phyloP scores from a whole-genome alignment of 495 filamentous ascomycete species.

The Neurospora discreta region DNA sequence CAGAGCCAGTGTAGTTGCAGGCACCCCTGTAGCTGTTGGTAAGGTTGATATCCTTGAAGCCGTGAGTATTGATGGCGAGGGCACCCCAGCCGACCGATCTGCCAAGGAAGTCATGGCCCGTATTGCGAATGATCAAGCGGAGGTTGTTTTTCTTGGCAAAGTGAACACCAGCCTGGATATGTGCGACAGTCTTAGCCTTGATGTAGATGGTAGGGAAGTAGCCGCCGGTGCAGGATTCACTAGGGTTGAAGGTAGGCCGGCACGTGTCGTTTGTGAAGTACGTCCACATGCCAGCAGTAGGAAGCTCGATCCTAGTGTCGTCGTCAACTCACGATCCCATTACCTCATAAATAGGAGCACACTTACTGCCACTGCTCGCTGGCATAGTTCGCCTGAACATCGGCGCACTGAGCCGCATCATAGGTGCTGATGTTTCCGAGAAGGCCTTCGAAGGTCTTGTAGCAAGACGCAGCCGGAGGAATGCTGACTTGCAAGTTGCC shows the following conservation, averaged over 20 bases:
- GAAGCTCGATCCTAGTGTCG: slow-evolving; percentile 22
- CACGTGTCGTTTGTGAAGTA: slow-evolving; percentile 39
- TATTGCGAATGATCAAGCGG: slow-evolving; percentile 54
- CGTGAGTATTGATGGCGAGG: slow-evolving; percentile 53
- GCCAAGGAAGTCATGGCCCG: slow-evolving; percentile 49
- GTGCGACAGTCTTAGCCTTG: slow-evolving; percentile 28
- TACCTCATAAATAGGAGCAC: background rate
- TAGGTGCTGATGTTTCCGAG: slow-evolving; percentile 28
- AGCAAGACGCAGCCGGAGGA: slow-evolving; percentile 29
- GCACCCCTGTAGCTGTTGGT: slow-evolving; percentile 23
- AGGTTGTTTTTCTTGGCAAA: slow-evolving; percentile 47
- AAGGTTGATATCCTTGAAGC: slow-evolving; percentile 41
- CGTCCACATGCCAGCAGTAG: slow-evolving; percentile 32
- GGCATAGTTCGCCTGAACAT: slow-evolving; percentile 20
- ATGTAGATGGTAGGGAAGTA: slow-evolving; percentile 48
- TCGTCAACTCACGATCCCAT: slow-evolving; percentile 1
- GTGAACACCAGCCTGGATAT: slow-evolving; percentile 39
- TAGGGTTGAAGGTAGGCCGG: slow-evolving; percentile 29
- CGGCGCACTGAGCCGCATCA: slow-evolving; percentile 25
- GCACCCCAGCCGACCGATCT: slow-evolving; percentile 48
- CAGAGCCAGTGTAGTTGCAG: slow-evolving; percentile 30
- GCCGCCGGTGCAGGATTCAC: slow-evolving; percentile 43
- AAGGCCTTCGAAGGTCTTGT: slow-evolving; percentile 29
- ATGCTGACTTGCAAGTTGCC: slow-evolving; percentile 28
- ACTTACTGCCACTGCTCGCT: slow-evolving; percentile 30